Base-by-base conservation (phyloP, 371 early-diverging fungal genomes). In the Smittium mucronatum region DNA sequence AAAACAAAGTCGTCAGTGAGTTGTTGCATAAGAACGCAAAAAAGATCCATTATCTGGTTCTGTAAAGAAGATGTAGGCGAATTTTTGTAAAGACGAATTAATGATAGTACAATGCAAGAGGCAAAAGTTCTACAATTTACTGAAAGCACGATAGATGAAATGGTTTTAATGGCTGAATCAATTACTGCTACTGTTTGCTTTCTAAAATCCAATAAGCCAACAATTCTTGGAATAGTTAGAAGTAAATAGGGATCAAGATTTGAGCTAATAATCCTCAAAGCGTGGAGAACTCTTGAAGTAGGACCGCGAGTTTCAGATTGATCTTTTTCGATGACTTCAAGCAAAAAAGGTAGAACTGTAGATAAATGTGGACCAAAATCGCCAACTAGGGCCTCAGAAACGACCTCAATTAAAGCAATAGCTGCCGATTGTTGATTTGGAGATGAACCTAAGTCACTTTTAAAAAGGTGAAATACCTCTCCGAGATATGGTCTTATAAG, bases 191-290 rank as follows among this genome's bases (percentile, higher is more conserved):
- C 69, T 0, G 89, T 87, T 0, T 83, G 82, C 63, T 89, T 91
- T 0, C 85, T 78, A 34, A 84, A 83, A 73, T 94, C 94, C 72
- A 95, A 87, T 58, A 93, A 82, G 58, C 82, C 78, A 63, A 95
- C 88, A 17, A 98, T 83, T 2, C 87, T 89, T 2, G 95, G 97
- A 63, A 95, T 86, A 11, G 96, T 89, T 30, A 98, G 80, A 72
- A 93, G 93, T 82, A 96, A 84, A 72, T 94, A 93, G 68, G 95
- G 94, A 74, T 97, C 96, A 69, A 97, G 85, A 70, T 89, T 93
- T 32, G 89, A 78, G 25, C 95, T 93, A 81, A 96, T 90, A 1
- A 88, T 85, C 57, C 86, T 84, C 75, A 98, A 82, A 0, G 92
- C 88, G 70, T 94, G 89, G 57, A 98, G 78, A 0, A 91, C 92